Percentiles rank a stretch among this genome's conserved stretches.
phyloP scores from a whole-genome alignment of 2,329 filamentous ascomycete species.

The Penicillium sp. region DNA sequence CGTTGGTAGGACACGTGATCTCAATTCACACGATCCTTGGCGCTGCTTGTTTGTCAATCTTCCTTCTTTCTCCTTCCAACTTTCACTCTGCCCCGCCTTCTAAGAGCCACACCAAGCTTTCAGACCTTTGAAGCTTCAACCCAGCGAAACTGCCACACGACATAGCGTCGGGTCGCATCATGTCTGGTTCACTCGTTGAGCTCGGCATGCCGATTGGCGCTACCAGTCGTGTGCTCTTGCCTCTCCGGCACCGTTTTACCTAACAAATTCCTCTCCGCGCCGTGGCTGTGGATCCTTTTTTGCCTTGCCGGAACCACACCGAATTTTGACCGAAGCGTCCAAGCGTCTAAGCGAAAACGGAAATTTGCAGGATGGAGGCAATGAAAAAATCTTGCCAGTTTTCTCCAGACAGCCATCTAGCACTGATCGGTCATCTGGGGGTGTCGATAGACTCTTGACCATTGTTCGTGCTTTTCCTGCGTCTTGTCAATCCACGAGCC shows the following conservation, averaged over 20 bases:
- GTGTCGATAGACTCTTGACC: not conserved
- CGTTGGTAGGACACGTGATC: not conserved
- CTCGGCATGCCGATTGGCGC: conserved; percentile 1
- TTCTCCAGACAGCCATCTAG: not conserved
- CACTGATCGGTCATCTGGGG: not conserved
- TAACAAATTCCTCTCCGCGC: conserved; percentile 22
- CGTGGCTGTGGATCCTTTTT: conserved; percentile 5
- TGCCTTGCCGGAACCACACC: conserved; percentile 8
- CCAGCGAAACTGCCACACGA: not conserved
- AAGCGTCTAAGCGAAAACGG: conserved; percentile 17
- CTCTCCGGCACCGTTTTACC: conserved; percentile 19
- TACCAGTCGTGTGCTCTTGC: conserved; percentile 9
- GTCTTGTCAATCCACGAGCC: not conserved
- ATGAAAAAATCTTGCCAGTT: conserved; percentile 12
- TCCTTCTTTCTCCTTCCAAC: too few species aligned
- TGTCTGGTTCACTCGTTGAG: not conserved
- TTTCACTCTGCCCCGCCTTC: not conserved
- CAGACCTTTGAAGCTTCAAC: too few species aligned
- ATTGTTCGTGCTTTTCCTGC: not conserved
- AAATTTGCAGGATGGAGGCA: conserved; percentile 11
- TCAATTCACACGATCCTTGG: not conserved
- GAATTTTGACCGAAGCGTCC: not conserved
- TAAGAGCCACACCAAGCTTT: not conserved
- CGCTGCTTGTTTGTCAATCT: not conserved
- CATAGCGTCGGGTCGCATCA: not conserved